Base-by-base conservation (phyloP, 352 stramenopile genomes). In the Phytophthora cryptogea region DNA sequence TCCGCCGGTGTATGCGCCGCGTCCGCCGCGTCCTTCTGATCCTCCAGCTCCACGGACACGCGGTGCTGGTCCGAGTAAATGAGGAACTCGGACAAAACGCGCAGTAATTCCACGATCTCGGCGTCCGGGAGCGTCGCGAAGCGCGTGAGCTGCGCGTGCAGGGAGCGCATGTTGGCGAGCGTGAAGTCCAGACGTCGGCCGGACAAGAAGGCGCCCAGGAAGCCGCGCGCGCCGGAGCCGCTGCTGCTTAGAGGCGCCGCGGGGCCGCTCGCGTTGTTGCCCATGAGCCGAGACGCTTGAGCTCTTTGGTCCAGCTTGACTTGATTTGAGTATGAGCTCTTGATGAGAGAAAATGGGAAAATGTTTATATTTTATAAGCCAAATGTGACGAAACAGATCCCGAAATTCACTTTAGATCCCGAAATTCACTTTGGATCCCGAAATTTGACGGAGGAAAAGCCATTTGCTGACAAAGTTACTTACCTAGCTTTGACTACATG, bases 1-100 rank as follows among this genome's bases (percentile, higher is more conserved):
- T 64, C 49, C 1, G 32, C 4, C 3, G 20, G 20, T 23, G 20
- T 23, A 23, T 20, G 39, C 8, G 30, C 32, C 20, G 8, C 39
- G 13, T 59, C 66, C 13, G 44, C 54, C 3, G 43, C 41, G 1
- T 50, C 45, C 6, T 30, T 32, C 46, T 30, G 51, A 23, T 64
- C 49, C 30, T 72, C 59, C 7, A 55, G 28, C 13, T 61, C 55
- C 30, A 54, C 31, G 1, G 57, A 62, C 20, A 72, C 55, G 54
- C 76, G 78, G 62, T 94, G 78, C 62, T 95, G 86, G 69, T 95
- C 86, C 45, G 83, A 89, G 71, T 94, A 95, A 59, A 95, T 90
- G 64, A 95, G 85, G 59, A 93, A 94, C 64, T 95, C 86, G 47
- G 80, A 79, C 27, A 94, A 55, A 13, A 93, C 76, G 55, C 86